phyloP scores from a whole-genome alignment of 345 rosid genomes.

The Melaleuca quinquenervia region DNA sequence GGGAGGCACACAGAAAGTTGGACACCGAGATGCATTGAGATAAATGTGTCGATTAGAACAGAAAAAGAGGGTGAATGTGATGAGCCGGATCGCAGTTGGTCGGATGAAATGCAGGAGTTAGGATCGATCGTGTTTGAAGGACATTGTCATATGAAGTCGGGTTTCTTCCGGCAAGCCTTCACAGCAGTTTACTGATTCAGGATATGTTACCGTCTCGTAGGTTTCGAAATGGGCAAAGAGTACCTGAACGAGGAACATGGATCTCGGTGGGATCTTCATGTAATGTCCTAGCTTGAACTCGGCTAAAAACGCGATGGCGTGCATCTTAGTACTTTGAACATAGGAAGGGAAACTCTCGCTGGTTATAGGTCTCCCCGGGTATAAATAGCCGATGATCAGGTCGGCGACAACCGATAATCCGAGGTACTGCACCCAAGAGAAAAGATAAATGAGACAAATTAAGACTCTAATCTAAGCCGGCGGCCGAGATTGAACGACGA shows the following conservation, averaged over 20 bases:
- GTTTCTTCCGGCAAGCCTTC: not conserved
- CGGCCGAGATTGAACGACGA: not conserved
- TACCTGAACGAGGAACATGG: constrained; percentile 12
- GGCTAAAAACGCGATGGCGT: constrained; percentile 23
- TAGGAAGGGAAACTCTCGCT: constrained; percentile 37
- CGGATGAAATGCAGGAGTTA: not conserved
- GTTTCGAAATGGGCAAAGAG: not conserved
- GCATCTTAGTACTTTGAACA: constrained; percentile 32
- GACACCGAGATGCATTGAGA: not conserved
- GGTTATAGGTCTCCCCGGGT: constrained; percentile 17
- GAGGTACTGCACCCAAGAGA: not conserved
- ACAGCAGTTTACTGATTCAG: not conserved
- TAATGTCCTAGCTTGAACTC: constrained; percentile 12
- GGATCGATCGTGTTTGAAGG: not conserved
- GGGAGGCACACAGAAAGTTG: not conserved
- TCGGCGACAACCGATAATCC: constrained; percentile 1
- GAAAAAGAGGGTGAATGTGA: not conserved
- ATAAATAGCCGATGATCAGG: constrained; percentile 4
- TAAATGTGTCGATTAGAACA: not conserved
- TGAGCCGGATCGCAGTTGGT: not conserved
- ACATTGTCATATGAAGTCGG: not conserved
- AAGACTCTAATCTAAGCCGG: not conserved
- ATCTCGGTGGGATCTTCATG: constrained; percentile 11
- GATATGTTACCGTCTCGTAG: not conserved
- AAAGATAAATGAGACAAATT: not conserved